Base-by-base conservation (phyloP, 2,329 filamentous ascomycete species). In the Tolypocladium ovalisporum region DNA sequence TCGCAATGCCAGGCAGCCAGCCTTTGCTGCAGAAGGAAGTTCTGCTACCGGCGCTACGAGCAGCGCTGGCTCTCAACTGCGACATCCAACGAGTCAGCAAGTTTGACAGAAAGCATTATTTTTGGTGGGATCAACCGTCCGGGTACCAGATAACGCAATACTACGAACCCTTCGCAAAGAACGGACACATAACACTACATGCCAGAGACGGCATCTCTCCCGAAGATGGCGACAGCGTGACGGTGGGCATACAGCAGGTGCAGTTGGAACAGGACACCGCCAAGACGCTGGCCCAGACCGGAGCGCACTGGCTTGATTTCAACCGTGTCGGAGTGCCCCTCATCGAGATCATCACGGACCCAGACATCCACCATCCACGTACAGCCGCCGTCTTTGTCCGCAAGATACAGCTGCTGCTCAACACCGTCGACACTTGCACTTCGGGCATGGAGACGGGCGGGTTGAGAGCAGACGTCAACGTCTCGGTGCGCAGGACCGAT, bases 71-170 rank as follows among this genome's bases (percentile, higher is more conserved):
- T 0, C 77, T 99, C 51, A 83, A 87, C 58, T 97, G 94, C 71
- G 75, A 85, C 1, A 81, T 97, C 55, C 88, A 95, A 68, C 77
- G 74, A 1, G 79, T 83, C 64, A 96, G 91, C 71, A 84, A 83
- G 56, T 99, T 97, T 74, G 94, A 99, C 72, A 82, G 94, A 62
- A 99, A 99, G 71, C 94, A 99, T 72, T 99, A 99, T 73, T 97
- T 99, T 73, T 96, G 97, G 77, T 96, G 94, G 83, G 94, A 99
- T 71, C 94, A 99, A 72, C 94, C 94, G 0, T 83, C 90, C 0
- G 94, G 94, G 0, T 99, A 99, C 71, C 94, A 99, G 71, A 96
- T 99, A 61, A 99, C 94, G 1, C 94, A 99, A 69, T 97, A 93
- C 75, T 97, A 97, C 70, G 76, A 84, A 58, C 84, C 85, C 0